Evolutionary conservation across 768 basidiomycete species (phyloP), one percentile per base, ranked within the genome.

Genomic region (Calocera viscosa): DNA sequence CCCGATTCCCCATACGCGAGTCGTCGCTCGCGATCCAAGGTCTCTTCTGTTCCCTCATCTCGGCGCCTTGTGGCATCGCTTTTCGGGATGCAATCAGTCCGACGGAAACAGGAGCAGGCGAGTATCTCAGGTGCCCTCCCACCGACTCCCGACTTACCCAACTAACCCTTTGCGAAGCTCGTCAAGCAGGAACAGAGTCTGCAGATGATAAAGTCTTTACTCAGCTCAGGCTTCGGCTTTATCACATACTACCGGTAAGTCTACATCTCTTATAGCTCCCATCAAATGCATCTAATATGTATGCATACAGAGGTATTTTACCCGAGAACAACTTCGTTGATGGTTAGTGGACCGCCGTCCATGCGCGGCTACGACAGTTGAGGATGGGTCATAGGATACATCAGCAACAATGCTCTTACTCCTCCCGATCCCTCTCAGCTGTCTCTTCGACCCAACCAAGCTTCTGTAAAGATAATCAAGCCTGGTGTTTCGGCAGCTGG

Each of bases 401-500:
- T 69, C 79, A 86, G 72, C 81, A 87, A 67, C 83, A 83, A 2
- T 79, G 83, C 11, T 76, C 79, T 19, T 7, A 60, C 14, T 60
- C 53, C 7, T 66, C 70, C 68, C 10, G 67, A 74, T 17, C 74
- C 72, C 26, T 70, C 75, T 22, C 70, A 76, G 11, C 74, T 77
- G 16, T 73, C 74, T 7, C 69, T 72, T 26, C 69, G 74, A 1
- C 75, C 77, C 7, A 67, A 76, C 65, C 70, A 74, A 2, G 86
- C 89, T 72, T 84, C 84, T 70, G 84, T 94, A 49, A 91, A 87
- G 78, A 78, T 78, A 12, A 83, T 94, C 71, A 84, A 83, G 32
- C 81, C 88, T 32, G 90, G 90, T 3, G 87, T 84, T 71, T 89
- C 90, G 10, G 84, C 86, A 63, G 92, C 93, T 73, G 92, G 86